Evolutionary conservation across 345 rosid species (phyloP), one percentile per base, ranked within the genome.

Genomic region (Populus tremula): DNA sequence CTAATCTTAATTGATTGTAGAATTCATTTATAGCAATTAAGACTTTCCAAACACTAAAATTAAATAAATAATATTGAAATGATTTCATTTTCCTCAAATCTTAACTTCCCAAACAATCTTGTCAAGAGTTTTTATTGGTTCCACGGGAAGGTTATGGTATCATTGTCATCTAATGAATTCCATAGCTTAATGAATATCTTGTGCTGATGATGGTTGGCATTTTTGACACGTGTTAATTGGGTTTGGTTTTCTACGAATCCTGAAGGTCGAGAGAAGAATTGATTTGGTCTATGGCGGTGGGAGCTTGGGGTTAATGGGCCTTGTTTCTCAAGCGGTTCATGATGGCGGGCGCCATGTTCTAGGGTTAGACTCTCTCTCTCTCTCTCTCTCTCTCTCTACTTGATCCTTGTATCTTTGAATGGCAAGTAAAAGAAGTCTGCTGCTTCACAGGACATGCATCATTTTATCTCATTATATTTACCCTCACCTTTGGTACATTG

Each of bases 311-410:
- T 88, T 94, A 83, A 94, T 94, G 98, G 98, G 97, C 82, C 94
- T 94, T 75, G 94, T 94, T 83, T 94, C 98, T 86, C 98, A 94
- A 80, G 97, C 93, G 45, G 98, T 92, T 89, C 96, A 91, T 92
- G 92, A 90, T 92, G 98, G 96, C 73, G 98, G 97, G 81, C 97
- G 98, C 83, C 98, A 92, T 88, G 98, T 94, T 86, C 85, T 94
- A 89, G 96, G 98, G 98, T 92, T 89, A 85, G 91, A 78, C 33
- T 79, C 79, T 77, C 61, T 69, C 79, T 76, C 54, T 64, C 43
- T 47, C 33, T 72, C 61, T 67, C 33, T 50, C 72, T 61, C 54
- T 50, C 73, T 27, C 27, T 31, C 4, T 0, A 0, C 31, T 41
- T 20, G 14, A n/a, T 56, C 67, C 41, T 41, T 29, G 2, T 14